Evolutionary conservation across 257 asterid species (phyloP), one percentile per base, ranked within the genome.

Genomic region (Solanum ossicruentum): DNA sequence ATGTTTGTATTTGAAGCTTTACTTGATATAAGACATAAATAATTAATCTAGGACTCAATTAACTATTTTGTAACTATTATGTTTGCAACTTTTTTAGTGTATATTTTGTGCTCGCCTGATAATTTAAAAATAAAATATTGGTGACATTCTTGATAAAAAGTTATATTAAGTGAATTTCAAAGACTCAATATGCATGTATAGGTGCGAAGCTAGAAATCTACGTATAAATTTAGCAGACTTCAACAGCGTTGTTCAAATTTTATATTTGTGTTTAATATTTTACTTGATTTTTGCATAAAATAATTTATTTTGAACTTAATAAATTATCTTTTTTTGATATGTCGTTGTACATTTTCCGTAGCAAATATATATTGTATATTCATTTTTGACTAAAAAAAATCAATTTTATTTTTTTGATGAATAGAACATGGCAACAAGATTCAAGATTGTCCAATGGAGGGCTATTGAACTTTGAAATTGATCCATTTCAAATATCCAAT

Each of bases 371-470:
- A 4, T 36, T 5, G 41, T 36, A 36, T 3, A 2, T n/a, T 58
- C 10, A n/a, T 10, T 58, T 32, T 58, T 9, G 66, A 58, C 5
- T 58, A 58, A n/a, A 58, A n/a, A 58, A 9, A 20, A 20, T 20
- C 8, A 58, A 20, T 20, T 23, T 20, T 0, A 8, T 1, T 13
- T 15, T 60, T 49, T 15, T 5, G 4, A 6, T 78, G 67, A 86
- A 81, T 67, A 94, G 97, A 49, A 13, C 86, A 77, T 91, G 94
- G 95, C 91, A 89, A 32, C 92, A 85, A 63, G 84, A 85, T 21
- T 78, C 66, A 71, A 56, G 70, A 75, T 71, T 85, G 85, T 83
- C 85, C 45, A 84, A 32, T 91, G 86, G 26, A 41, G 60, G 36
- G 85, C 77, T 60, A 54, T 54, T 23, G 66, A 81, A 21, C 77